Evolutionary conservation across 306 rosid species (phyloP).

Genomic region (Calophaca sinica): DNA sequence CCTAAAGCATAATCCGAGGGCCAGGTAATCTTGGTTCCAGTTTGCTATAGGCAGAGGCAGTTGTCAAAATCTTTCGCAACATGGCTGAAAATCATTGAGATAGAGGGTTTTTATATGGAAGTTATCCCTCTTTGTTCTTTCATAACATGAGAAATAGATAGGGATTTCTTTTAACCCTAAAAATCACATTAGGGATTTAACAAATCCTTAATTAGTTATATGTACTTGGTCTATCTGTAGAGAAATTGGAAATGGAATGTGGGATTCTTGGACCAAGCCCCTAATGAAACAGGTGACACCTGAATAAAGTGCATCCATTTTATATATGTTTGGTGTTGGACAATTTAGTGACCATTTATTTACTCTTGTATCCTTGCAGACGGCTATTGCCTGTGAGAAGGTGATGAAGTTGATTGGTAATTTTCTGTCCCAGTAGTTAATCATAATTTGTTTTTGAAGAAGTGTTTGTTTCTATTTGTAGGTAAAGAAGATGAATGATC

Average conservation of each 20-base stretch:
- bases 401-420: conserved; percentile 62
- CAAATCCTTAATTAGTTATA: conserved; percentile 30
- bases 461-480: conserved; percentile 47
- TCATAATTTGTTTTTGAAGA: conserved; percentile 28
- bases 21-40: conserved; percentile 5
- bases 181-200: background rate
- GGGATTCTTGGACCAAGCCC: conserved; percentile 83
- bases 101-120: conserved; percentile 15
- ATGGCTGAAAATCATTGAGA: conserved; percentile 22
- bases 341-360: conserved; percentile 39
- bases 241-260: conserved; percentile 75
- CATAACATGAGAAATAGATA: conserved; percentile 18
- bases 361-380: conserved; percentile 57
- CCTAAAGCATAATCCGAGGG: conserved; percentile 18
- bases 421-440: conserved; percentile 35
- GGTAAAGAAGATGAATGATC: conserved; percentile 78
- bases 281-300: conserved; percentile 66
- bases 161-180: background rate
- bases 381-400: conserved; percentile 75
- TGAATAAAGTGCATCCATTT: conserved; percentile 29
- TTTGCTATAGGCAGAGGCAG: background rate
- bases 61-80: conserved; percentile 25
- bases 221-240: conserved; percentile 52
- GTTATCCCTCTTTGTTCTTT: conserved; percentile 13
- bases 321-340: conserved; percentile 31